These are phyloP conservation scores for Pulveroboletus ravenelii DNA, from an alignment of 768 basidiomycete genomes.

Conservation along the genomic window DNA sequence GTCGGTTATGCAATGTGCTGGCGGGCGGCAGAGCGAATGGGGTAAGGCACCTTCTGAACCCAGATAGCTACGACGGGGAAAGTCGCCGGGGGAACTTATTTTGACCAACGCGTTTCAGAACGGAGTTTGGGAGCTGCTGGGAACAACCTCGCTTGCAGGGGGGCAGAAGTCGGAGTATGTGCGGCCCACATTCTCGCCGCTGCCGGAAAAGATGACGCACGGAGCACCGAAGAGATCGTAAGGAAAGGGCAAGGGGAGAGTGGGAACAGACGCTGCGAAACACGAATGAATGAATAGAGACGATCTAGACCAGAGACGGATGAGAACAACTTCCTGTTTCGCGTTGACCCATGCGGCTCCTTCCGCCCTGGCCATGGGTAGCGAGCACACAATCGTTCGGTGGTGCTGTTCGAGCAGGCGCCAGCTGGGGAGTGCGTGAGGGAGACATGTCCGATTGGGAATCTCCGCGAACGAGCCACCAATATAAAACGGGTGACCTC, in stretches of 20 bases:
- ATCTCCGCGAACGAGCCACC: neutral
- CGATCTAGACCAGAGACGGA: neutral
- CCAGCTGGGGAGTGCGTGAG: neutral
- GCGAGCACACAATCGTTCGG: too few relatives aligned
- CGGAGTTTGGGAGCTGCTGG: conserved; percentile 79
- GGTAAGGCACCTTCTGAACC: conserved; percentile 53
- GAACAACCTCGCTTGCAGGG: conserved; percentile 63
- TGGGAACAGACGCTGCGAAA: neutral
- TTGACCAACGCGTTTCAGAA: conserved; percentile 62
- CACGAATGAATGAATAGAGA: neutral
- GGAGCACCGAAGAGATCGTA: conserved; percentile 47
- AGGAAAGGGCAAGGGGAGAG: conserved; percentile 11
- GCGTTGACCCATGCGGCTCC: neutral
- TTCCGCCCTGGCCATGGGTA: neutral
- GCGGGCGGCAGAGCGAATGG: conserved; percentile 26
- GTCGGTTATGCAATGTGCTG: neutral
- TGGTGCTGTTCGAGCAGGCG: neutral
- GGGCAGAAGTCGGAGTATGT: conserved; percentile 63
- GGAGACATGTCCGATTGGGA: neutral
- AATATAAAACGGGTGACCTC: conserved; percentile 1
- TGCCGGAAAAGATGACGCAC: conserved; percentile 57
- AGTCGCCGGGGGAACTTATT: conserved; percentile 63
- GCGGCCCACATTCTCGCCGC: conserved; percentile 67
- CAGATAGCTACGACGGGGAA: conserved; percentile 24
- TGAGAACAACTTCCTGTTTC: neutral